Evolutionary conservation across 192 early-diverging fungal genomes (phyloP).

Genomic region (Phlyctochytrium planicorne): DNA sequence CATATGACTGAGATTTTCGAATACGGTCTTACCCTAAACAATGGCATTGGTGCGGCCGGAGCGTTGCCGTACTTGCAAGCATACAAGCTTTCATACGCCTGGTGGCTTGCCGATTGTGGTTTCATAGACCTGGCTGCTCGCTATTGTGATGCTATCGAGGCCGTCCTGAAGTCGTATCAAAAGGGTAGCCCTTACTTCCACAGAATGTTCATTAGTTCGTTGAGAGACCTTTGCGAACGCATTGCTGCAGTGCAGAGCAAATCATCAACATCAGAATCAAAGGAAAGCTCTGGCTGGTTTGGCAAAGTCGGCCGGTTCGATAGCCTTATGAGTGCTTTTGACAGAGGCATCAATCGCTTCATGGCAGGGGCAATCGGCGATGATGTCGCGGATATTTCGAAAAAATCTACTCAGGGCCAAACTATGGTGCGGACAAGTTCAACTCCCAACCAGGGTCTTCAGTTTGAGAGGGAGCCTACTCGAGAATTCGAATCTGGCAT

Average conservation of each 20-base stretch:
- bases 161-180: constrained; percentile 66
- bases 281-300: constrained; percentile 46
- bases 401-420: neutral
- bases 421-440: neutral
- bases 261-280: constrained; percentile 10
- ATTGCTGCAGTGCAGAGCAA: constrained; percentile 40
- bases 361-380: constrained; percentile 66
- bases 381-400: constrained; percentile 6
- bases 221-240: constrained; percentile 72
- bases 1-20: constrained; percentile 85
- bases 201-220: constrained; percentile 61
- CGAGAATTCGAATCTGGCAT: neutral
- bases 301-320: constrained; percentile 32
- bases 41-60: constrained; percentile 42
- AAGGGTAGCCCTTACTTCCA: constrained; percentile 84
- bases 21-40: constrained; percentile 58
- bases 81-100: constrained; percentile 83
- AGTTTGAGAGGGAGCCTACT: neutral
- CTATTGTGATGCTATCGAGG: constrained; percentile 78
- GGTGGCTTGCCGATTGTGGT: constrained; percentile 80
- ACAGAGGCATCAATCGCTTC: constrained; percentile 60
- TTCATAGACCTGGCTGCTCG: constrained; percentile 65
- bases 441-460: neutral
- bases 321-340: constrained; percentile 46
- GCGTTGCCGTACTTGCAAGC: constrained; percentile 85